Evolutionary conservation across 768 basidiomycete genomes (phyloP), one percentile per base, ranked within the genome.

Genomic region (Hygrophorus russula): DNA sequence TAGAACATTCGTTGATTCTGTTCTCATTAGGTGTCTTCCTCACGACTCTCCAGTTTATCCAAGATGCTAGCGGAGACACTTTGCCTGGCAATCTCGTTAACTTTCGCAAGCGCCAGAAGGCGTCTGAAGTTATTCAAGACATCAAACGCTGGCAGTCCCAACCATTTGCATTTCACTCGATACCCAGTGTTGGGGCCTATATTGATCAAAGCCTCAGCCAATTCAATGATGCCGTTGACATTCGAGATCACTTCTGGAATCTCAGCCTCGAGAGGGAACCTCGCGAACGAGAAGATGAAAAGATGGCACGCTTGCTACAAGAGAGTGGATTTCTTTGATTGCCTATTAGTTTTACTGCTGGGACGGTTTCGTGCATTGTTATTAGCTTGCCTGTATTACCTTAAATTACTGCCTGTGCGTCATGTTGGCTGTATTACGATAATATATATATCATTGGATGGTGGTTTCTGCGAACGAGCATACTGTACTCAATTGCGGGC

Each of bases 101-200:
- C 66, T 98, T 98, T 67, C 78, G 82, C 56, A 99, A 99, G 62
- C 84, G 94, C 13, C 82, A 89, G 54, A 88, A 88, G 62, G 82
- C 91, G 0, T 90, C 92, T n/a, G 93, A 96, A 57, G 87, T 98
- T 52, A 90, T 99, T 53, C 80, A 82, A 49, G 92, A 97, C 59
- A 97, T 99, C 59, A 88, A 96, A 59, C 82, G 89, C 20, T 97
- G 93, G 79, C 96, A 99, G 59, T 75, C 84, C 4, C 79, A 80
- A 50, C 80, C 87, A 1, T 98, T 91, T 68, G 92, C 94, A 60
- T 78, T 94, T 49, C 70, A 75, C 28, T 64, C 71, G 5, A 76
- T 93, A 12, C 69, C 74, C 0, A 47, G 69, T 0, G 77, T 98
- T 19, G 74, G 78, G 43, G 66, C 70, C 19, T 96, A 80, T 59